Conservation (phyloP, 1,284 basidiomycete genomes). For the Mycena sp. region DNA sequence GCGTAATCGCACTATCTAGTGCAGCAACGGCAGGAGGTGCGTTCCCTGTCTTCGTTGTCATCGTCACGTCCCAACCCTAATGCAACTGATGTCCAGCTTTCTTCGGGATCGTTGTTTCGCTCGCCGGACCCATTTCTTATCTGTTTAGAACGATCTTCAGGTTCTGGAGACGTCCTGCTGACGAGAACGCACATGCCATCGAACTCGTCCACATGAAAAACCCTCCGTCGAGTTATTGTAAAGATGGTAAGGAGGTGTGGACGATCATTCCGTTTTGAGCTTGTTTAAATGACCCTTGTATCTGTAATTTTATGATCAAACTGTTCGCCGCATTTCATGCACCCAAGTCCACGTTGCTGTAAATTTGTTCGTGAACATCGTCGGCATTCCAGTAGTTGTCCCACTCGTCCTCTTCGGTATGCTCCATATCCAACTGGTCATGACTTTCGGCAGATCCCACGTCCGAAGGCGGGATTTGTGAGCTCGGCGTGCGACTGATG, state of each 20-base stretch:
- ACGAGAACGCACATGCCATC: background rate
- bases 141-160: background rate
- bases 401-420: slow-evolving; percentile 50
- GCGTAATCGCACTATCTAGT: slow-evolving; percentile 12
- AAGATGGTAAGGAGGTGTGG: slow-evolving; percentile 14
- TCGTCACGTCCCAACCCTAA: background rate
- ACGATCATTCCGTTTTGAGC: slow-evolving; percentile 14
- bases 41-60: background rate
- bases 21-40: slow-evolving; percentile 8
- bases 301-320: no score
- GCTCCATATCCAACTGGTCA: slow-evolving; percentile 17
- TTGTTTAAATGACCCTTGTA: no score
- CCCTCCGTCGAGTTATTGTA: slow-evolving; percentile 1
- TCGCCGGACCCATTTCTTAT: background rate
- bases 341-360: slow-evolving; percentile 29
- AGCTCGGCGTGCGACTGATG: background rate
- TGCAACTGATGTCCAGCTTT: slow-evolving; percentile 14
- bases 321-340: background rate
- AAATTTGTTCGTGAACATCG: slow-evolving; percentile 44
- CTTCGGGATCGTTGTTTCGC: slow-evolving; percentile 8
- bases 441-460: slow-evolving; percentile 45
- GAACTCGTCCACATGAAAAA: slow-evolving; percentile 7
- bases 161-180: background rate
- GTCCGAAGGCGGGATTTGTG: slow-evolving; percentile 50
- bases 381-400: slow-evolving; percentile 55